Percentiles rank a stretch among this genome's conserved stretches.
Conservation (phyloP, 2,329 filamentous ascomycete genomes). For the Aspergillus proliferans region DNA sequence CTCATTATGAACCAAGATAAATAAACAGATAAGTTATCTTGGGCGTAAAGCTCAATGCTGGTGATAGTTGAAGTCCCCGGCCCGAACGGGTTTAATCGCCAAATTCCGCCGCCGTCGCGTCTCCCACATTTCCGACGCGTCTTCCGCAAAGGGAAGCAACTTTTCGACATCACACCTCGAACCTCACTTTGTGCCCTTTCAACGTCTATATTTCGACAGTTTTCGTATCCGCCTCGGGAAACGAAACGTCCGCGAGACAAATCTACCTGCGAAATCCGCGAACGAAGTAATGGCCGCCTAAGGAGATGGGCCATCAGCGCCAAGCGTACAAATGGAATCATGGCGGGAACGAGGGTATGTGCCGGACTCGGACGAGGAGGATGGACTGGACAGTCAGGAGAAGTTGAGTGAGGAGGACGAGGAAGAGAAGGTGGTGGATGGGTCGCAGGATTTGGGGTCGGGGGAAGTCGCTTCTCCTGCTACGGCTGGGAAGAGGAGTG, state of each 20-base stretch:
- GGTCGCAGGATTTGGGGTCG: background rate
- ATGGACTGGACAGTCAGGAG: constrained; percentile 33
- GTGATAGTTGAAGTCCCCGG: constrained; percentile 14
- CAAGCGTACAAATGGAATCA: constrained; percentile 38
- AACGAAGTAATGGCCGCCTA: constrained; percentile 20
- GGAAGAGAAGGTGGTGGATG: background rate
- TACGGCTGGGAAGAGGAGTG: no score
- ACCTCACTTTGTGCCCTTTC: background rate
- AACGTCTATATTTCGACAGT: background rate
- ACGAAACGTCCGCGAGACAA: background rate
- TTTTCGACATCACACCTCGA: background rate
- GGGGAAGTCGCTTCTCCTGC: background rate
- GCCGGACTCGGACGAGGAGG: constrained; percentile 46
- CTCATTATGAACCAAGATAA: constrained; percentile 15
- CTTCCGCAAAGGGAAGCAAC: background rate
- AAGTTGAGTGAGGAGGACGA: constrained; percentile 5
- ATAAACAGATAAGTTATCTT: no score
- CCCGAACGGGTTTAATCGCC: constrained; percentile 10
- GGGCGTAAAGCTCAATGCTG: background rate
- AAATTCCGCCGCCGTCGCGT: constrained; percentile 20
- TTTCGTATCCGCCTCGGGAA: background rate
- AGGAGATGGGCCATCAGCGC: constrained; percentile 31
- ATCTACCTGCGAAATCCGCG: background rate
- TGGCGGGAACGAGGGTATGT: constrained; percentile 49
- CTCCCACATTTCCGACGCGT: constrained; percentile 23